phyloP scores from a whole-genome alignment of 2,329 filamentous ascomycete genomes.

The Penicillium sp. region DNA sequence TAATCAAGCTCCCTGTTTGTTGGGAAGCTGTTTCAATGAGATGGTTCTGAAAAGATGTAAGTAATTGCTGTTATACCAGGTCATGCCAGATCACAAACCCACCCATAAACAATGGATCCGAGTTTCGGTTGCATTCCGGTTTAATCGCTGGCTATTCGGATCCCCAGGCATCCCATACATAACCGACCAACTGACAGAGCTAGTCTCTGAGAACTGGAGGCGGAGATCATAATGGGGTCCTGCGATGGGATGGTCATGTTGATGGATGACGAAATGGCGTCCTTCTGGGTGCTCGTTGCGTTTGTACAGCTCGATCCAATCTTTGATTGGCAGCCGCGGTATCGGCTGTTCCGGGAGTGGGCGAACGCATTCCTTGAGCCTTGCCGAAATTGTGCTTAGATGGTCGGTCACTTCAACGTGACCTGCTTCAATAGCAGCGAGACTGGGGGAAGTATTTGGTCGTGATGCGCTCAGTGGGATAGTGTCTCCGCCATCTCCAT shows the following conservation, averaged over 20 bases:
- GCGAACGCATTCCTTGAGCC: constrained; percentile 28
- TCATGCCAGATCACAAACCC: constrained; percentile 15
- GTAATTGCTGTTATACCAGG: not conserved
- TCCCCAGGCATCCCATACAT: constrained; percentile 57
- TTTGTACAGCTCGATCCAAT: constrained; percentile 42
- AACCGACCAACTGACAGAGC: constrained; percentile 56
- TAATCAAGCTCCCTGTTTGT: constrained; percentile 50
- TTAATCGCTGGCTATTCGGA: constrained; percentile 47
- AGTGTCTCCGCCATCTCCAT: not conserved
- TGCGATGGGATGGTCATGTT: constrained; percentile 63
- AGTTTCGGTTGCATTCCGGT: constrained; percentile 55
- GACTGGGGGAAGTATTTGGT: constrained; percentile 3
- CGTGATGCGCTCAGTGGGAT: not conserved
- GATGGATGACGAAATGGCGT: constrained; percentile 60
- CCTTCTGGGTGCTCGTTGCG: constrained; percentile 41
- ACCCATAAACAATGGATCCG: constrained; percentile 54
- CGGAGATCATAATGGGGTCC: constrained; percentile 62
- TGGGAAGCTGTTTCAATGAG: constrained; percentile 51
- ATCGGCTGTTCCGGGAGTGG: constrained; percentile 16
- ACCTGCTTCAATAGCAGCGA: constrained; percentile 47
- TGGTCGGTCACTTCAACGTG: constrained; percentile 42
- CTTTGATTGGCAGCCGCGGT: constrained; percentile 34
- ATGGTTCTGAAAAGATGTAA: constrained; percentile 43
- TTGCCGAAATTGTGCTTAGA: constrained; percentile 41
- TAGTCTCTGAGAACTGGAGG: constrained; percentile 59